These are phyloP conservation scores for Microdochium nivale DNA, from an alignment of 2,329 filamentous ascomycete species.

Conservation along the genomic window DNA sequence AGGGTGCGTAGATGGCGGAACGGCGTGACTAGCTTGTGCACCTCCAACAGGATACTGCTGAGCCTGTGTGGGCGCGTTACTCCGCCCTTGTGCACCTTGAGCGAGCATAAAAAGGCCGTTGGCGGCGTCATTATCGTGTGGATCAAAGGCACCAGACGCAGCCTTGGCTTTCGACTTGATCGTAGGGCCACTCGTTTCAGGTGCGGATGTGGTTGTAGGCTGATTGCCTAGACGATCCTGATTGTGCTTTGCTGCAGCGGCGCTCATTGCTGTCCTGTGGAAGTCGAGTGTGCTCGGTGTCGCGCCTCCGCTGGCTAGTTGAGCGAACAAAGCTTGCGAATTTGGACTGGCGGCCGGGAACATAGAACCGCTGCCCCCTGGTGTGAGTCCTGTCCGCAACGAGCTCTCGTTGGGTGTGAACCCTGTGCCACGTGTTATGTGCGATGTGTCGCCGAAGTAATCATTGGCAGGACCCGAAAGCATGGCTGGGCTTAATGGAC, in stretches of 20 bases:
- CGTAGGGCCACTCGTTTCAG: slow-evolving; percentile 36
- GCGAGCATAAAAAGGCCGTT: slow-evolving; percentile 91
- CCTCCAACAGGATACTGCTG: slow-evolving; percentile 37
- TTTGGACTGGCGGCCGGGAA: slow-evolving; percentile 88
- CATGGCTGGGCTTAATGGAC: slow-evolving; percentile 95
- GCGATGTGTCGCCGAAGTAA: slow-evolving; percentile 73
- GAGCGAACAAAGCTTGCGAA: slow-evolving; percentile 73
- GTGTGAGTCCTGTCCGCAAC: slow-evolving; percentile 81
- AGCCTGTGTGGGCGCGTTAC: slow-evolving; percentile 41
- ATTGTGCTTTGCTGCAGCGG: slow-evolving; percentile 54
- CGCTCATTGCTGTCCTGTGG: slow-evolving; percentile 82
- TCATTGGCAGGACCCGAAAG: slow-evolving; percentile 78
- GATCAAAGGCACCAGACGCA: slow-evolving; percentile 62
- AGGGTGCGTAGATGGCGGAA: slow-evolving; percentile 28
- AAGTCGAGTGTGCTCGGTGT: slow-evolving; percentile 92
- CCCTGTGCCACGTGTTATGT: slow-evolving; percentile 62
- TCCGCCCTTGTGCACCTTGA: slow-evolving; percentile 49
- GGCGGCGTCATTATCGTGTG: slow-evolving; percentile 90
- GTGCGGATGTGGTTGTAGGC: slow-evolving; percentile 32
- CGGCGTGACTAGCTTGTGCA: slow-evolving; percentile 39
- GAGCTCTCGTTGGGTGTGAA: slow-evolving; percentile 98
- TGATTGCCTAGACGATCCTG: slow-evolving; percentile 30
- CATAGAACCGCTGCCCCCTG: slow-evolving; percentile 93
- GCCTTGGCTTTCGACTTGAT: slow-evolving; percentile 42
- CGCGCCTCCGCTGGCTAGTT: slow-evolving; percentile 69